Evolutionary conservation across 1,139 yeast genomes (phyloP).

Genomic region (Sugiyamaella grinbergsii): DNA sequence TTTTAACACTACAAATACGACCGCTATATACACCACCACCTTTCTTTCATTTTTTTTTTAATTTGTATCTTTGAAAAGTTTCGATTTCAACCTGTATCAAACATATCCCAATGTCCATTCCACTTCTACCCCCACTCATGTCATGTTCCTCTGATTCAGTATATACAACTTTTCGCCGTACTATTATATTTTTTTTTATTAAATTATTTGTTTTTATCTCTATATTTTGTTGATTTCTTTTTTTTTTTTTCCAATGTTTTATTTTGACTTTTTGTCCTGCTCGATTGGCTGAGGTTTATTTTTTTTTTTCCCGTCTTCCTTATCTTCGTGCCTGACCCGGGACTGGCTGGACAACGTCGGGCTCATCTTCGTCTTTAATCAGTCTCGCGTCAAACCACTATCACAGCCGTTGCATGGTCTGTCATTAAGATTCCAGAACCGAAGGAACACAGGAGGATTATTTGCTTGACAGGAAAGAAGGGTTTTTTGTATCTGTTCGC

Average conservation of each 20-base stretch:
- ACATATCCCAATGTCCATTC: background rate
- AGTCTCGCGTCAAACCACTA: no score
- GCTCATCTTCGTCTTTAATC: background rate
- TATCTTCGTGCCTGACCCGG: background rate
- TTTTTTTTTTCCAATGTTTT: no score
- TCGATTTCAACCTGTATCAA: background rate
- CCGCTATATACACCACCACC: no score
- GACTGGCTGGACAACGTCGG: background rate
- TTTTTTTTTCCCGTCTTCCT: background rate
- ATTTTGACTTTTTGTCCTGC: background rate
- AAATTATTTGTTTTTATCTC: slow-evolving; percentile 1
- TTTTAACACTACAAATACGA: background rate
- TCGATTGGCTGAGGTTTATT: background rate
- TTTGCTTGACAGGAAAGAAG: no score
- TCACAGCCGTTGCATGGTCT: no score
- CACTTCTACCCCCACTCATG: background rate
- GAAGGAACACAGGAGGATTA: no score
- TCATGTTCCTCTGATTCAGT: no score
- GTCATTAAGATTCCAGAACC: no score
- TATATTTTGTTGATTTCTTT: background rate
- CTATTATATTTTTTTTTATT: slow-evolving; percentile 1
- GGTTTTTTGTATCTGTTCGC: no score
- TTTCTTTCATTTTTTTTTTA: no score
- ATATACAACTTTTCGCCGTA: background rate
- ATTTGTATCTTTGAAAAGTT: background rate